These are phyloP conservation scores for Pseudocercospora musae DNA, from an alignment of 2,329 filamentous ascomycete genomes.

Conservation along the genomic window DNA sequence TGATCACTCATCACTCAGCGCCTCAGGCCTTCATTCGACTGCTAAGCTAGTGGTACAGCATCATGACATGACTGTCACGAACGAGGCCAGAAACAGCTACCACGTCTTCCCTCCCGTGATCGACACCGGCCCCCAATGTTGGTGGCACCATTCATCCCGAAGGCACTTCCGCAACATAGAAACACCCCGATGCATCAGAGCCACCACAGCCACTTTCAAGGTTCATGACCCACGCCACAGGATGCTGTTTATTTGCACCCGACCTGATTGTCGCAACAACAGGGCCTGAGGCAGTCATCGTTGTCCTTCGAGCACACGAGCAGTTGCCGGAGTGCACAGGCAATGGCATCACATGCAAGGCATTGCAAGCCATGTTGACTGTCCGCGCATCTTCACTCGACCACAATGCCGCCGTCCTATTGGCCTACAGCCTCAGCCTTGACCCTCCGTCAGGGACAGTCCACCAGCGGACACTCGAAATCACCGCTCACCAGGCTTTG, in stretches of 20 bases:
- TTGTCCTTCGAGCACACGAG: background rate
- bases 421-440: background rate
- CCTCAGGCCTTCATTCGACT: too few relatives aligned
- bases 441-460: slow-evolving; percentile 1
- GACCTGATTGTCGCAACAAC: background rate
- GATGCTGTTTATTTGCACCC: background rate
- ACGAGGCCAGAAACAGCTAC: background rate
- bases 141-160: background rate
- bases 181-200: background rate
- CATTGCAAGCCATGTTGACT: too few relatives aligned
- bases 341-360: too few relatives aligned
- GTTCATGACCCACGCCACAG: background rate
- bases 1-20: too few relatives aligned
- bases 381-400: background rate
- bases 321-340: background rate
- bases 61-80: too few relatives aligned
- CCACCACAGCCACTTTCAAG: background rate
- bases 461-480: background rate
- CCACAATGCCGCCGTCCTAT: background rate
- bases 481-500: background rate
- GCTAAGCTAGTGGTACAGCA: too few relatives aligned
- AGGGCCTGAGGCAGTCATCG: background rate
- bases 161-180: background rate
- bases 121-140: background rate
- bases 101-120: background rate